phyloP scores from a whole-genome alignment of 768 basidiomycete species.

The Tephrocybe rancida region DNA sequence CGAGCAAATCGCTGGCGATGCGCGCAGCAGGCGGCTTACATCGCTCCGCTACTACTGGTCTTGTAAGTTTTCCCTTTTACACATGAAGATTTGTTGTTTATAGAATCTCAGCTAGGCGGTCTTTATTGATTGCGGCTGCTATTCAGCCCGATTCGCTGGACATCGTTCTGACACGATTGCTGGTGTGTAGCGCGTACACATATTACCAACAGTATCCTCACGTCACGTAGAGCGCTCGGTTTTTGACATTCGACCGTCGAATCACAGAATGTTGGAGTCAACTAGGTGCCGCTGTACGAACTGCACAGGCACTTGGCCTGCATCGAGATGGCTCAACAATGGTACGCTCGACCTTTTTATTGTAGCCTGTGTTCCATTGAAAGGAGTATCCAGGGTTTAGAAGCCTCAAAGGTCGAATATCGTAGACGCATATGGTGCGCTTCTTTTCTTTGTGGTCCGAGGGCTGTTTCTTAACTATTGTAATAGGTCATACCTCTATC shows the following conservation, averaged over 20 bases:
- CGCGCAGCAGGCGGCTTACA: constrained; percentile 71
- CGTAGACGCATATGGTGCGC: constrained; percentile 85
- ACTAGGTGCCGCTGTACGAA: constrained; percentile 88
- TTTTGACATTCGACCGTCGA: constrained; percentile 73
- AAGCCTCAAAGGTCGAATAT: constrained; percentile 81
- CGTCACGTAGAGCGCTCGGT: constrained; percentile 49
- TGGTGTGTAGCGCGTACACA: constrained; percentile 56
- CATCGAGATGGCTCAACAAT: constrained; percentile 87
- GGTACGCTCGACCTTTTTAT: constrained; percentile 49
- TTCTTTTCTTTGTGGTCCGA: not conserved
- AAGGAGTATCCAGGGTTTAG: constrained; percentile 55
- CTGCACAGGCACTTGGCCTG: constrained; percentile 90
- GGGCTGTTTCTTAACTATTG: not conserved
- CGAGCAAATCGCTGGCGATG: constrained; percentile 81
- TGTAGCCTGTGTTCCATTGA: not conserved
- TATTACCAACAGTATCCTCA: constrained; percentile 45
- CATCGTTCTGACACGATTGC: constrained; percentile 86
- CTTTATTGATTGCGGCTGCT: constrained; percentile 88
- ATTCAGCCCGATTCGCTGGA: constrained; percentile 93
- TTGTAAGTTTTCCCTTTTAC: constrained; percentile 56
- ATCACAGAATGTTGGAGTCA: constrained; percentile 98
- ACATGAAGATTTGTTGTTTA: not conserved
- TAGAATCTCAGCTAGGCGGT: constrained; percentile 67
- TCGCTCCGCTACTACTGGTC: constrained; percentile 95
- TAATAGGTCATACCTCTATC: constrained; percentile 83